Evolutionary conservation across 1,139 yeast genomes (phyloP).

Genomic region (Nadsonia starkeyi-henricii): DNA sequence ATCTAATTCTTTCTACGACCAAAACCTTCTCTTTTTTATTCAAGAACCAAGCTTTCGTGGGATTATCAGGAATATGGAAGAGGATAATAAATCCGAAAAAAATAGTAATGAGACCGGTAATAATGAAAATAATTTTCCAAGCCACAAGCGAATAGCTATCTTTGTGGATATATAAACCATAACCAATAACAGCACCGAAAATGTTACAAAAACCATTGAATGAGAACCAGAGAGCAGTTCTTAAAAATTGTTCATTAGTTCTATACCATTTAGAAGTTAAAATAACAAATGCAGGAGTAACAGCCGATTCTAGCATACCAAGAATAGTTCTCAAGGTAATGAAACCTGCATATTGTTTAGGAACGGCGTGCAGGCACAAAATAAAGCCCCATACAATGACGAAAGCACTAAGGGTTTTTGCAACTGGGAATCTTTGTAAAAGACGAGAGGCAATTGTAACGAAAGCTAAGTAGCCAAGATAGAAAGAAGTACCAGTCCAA

Average conservation of each 20-base stretch:
- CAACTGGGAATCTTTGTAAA: slow-evolving; percentile 34
- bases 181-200: slow-evolving; percentile 42
- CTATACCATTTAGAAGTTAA: slow-evolving; percentile 42
- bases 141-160: slow-evolving; percentile 25
- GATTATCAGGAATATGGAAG: slow-evolving; percentile 38
- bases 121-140: slow-evolving; percentile 38
- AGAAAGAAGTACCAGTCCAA: slow-evolving; percentile 46
- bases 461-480: slow-evolving; percentile 35
- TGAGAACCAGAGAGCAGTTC: slow-evolving; percentile 38
- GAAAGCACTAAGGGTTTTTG: slow-evolving; percentile 34
- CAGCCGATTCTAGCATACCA: slow-evolving; percentile 43
- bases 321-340: slow-evolving; percentile 37
- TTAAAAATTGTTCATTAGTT: slow-evolving; percentile 36
- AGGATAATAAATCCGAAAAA: slow-evolving; percentile 35
- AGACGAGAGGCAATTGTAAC: slow-evolving; percentile 37
- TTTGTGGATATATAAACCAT: slow-evolving; percentile 29
- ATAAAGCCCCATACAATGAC: slow-evolving; percentile 39
- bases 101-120: slow-evolving; percentile 37
- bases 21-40: slow-evolving; percentile 34
- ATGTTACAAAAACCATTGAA: slow-evolving; percentile 44
- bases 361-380: slow-evolving; percentile 32
- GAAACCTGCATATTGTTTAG: slow-evolving; percentile 34
- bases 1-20: slow-evolving; percentile 39
- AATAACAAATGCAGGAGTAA: slow-evolving; percentile 47
- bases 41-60: slow-evolving; percentile 42